Percentiles rank a stretch among this genome's conserved stretches.
phyloP scores from a whole-genome alignment of 805 yeast species.

The Monosporozyma yasuniensis region DNA sequence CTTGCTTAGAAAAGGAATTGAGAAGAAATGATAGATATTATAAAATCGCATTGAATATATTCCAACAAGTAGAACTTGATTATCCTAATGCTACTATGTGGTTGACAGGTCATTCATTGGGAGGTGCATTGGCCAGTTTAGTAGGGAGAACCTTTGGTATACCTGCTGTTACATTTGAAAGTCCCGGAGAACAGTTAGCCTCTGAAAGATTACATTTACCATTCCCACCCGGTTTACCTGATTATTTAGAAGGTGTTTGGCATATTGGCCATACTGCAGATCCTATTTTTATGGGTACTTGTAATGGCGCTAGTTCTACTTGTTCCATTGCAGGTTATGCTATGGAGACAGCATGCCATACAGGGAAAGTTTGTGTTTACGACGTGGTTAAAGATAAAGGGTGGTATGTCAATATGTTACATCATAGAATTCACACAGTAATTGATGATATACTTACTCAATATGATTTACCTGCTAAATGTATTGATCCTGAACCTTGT shows the following conservation, averaged over 20 bases:
- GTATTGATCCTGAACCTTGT: conserved; percentile 73
- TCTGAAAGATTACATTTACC: conserved; percentile 81
- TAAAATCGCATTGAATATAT: conserved; percentile 67
- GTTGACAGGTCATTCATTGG: conserved; percentile 93
- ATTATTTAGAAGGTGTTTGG: conserved; percentile 75
- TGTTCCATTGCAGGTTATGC: conserved; percentile 94
- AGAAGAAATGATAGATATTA: conserved; percentile 72
- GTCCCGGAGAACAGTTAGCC: conserved; percentile 87
- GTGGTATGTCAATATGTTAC: conserved; percentile 80
- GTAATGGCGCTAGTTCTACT: conserved; percentile 84
- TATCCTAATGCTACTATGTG: conserved; percentile 73
- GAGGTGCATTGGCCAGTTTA: conserved; percentile 76
- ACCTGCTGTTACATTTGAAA: conserved; percentile 85
- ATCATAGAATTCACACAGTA: conserved; percentile 86
- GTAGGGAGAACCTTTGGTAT: conserved; percentile 83
- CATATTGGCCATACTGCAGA: conserved; percentile 96
- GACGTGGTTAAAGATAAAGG: conserved; percentile 85
- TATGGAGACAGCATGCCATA: conserved; percentile 91
- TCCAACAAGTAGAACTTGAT: conserved; percentile 52
- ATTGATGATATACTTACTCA: conserved; percentile 66
- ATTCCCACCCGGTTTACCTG: conserved; percentile 81
- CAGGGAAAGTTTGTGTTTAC: conserved; percentile 79
- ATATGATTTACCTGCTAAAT: conserved; percentile 70
- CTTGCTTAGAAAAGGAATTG: conserved; percentile 72
- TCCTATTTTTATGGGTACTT: conserved; percentile 92